Evolutionary conservation across 176 grass and related monocot genomes (phyloP), one percentile per base, ranked within the genome.

Genomic region (Raddia guianensis): DNA sequence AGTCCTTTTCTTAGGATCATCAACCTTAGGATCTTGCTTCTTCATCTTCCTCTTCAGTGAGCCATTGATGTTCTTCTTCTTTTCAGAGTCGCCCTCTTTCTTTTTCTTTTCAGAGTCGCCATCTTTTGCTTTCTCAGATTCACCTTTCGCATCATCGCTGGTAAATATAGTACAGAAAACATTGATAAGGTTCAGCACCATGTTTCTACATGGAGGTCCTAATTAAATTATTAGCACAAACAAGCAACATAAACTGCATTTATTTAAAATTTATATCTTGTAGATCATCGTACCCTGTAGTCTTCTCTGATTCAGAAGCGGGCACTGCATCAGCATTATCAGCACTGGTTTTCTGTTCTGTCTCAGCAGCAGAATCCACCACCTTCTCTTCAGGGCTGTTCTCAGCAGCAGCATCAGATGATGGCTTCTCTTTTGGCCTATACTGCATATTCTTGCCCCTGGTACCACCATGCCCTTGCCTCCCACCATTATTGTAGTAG

Each of bases 11-110:
- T 64, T 80, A 12, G 53, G 43, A 61, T 0, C 51, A 66, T 66
- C 74, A 9, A 1, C 52, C 20, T 53, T 58, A 45, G 53, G 64
- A 6, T 74, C 57, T 18, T 80, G 48, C 70, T 56, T 80, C 18
- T 63, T 88, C 35, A 12, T 33, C 56, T 89, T 85, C 82, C 21
- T 89, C 77, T 66, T 89, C 14, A 6, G 2, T 12, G 87, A 89
- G 4, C 87, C 82, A 5, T 2, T 85, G 54, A 84, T 4, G 2
- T 5, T 0, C 6, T 56, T 0, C 64, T 49, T 63, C 57, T 7
- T 44, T 13, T 33, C 20, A 0, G 72, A 1, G 7, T 0, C 27
- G 47, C 2, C 60, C 16, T 68, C 42, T 21, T 6, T 40, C 3
- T 18, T 49, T 0, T 58, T 67, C 5, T 49, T 73, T n/a, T 73